Evolutionary conservation across 148 eudicot genomes (phyloP).

Genomic region (Hydrangea macrophylla): DNA sequence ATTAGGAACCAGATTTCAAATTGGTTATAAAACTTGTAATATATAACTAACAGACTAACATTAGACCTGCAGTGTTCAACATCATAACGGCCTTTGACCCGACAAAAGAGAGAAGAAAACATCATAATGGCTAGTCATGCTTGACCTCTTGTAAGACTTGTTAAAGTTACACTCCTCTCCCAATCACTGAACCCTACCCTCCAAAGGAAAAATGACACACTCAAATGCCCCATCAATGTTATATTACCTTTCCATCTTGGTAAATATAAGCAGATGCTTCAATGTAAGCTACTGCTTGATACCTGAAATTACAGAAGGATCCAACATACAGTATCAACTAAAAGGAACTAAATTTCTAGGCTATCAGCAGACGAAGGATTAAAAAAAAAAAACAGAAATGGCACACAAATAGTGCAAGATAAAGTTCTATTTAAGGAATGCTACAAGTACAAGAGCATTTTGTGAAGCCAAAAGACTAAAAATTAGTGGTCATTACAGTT

Average conservation of each 20-base stretch:
- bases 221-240: slow-evolving; percentile 3
- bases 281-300: slow-evolving; percentile 93
- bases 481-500: neutral
- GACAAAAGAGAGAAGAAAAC: no score
- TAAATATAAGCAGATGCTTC: slow-evolving; percentile 91
- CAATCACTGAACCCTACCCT: no score
- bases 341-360: neutral
- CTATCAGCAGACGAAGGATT: slow-evolving; percentile 1
- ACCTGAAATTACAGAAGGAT: slow-evolving; percentile 44
- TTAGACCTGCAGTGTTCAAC: no score
- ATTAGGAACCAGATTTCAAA: neutral
- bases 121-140: no score
- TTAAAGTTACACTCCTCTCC: no score
- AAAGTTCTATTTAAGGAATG: neutral
- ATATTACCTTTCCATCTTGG: slow-evolving; percentile 91
- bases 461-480: neutral
- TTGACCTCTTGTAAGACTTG: no score
- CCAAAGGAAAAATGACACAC: no score
- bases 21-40: no score
- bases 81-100: no score
- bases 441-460: neutral
- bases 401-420: neutral
- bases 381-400: slow-evolving; percentile 3
- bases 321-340: neutral
- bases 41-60: no score